Conservation (phyloP, 2,329 filamentous ascomycete genomes). For the Pseudogymnoascus sp. region DNA sequence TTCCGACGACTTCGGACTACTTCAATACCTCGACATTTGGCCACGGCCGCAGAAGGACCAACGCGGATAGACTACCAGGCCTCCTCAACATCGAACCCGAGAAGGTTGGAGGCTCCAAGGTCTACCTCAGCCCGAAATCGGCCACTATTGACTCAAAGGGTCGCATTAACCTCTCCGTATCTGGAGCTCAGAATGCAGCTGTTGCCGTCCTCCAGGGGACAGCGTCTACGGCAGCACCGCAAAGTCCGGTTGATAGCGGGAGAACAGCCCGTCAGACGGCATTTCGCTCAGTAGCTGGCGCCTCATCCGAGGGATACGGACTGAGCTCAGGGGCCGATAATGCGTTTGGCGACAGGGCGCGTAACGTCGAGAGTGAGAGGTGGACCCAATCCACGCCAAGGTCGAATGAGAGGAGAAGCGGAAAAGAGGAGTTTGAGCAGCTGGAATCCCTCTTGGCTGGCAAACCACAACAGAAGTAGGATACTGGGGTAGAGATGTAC, state of each 20-base stretch:
- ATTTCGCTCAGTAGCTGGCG: neutral
- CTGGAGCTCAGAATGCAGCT: conserved; percentile 19
- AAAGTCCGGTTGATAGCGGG: conserved; percentile 4
- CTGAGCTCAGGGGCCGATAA: neutral
- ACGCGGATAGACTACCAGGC: conserved; percentile 13
- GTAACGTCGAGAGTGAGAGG: neutral
- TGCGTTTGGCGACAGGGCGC: neutral
- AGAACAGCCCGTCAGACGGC: neutral
- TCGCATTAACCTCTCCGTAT: conserved; percentile 19
- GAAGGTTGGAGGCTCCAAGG: conserved; percentile 25
- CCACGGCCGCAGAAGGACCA: conserved; percentile 7
- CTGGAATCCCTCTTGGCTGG: conserved; percentile 1
- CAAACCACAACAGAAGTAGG: neutral
- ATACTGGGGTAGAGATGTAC: neutral
- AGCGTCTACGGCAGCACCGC: conserved; percentile 6
- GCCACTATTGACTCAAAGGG: conserved; percentile 26
- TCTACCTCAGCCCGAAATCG: conserved; percentile 21
- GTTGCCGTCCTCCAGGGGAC: conserved; percentile 23
- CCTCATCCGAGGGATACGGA: neutral
- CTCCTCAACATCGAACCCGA: conserved; percentile 21
- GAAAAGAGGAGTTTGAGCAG: conserved; percentile 4
- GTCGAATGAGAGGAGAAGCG: neutral
- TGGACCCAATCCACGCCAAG: neutral
- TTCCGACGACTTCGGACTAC: conserved; percentile 14
- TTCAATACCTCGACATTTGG: conserved; percentile 10